A percentile compares a stretch with the other conserved stretches of the same genome.
Conservation (phyloP, 2,329 filamentous ascomycete genomes). For the Pseudodiploospora longispora region DNA sequence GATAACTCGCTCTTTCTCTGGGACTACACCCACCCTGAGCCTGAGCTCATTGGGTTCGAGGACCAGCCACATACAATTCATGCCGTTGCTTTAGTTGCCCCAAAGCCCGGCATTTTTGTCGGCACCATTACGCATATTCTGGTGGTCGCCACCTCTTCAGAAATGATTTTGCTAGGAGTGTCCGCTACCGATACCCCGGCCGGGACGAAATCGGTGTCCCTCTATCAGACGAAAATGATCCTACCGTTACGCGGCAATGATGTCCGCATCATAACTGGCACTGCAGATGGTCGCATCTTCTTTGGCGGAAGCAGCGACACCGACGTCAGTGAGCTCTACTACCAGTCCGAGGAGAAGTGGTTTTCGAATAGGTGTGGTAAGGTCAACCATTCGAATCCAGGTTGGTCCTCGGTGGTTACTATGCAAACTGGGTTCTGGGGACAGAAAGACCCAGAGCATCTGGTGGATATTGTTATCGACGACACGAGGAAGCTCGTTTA, state of each 20-base stretch:
- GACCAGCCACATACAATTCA: constrained; percentile 83
- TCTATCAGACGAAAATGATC: constrained; percentile 86
- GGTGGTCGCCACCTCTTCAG: constrained; percentile 76
- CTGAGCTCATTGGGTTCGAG: constrained; percentile 86
- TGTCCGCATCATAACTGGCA: constrained; percentile 71
- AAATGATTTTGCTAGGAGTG: constrained; percentile 85
- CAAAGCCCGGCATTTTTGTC: constrained; percentile 82
- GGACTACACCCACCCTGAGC: constrained; percentile 93
- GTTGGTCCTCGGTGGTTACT: constrained; percentile 57
- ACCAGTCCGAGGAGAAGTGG: constrained; percentile 96
- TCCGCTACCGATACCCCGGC: constrained; percentile 56
- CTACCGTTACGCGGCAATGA: constrained; percentile 68
- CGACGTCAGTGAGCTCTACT: constrained; percentile 88
- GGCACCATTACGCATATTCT: constrained; percentile 78
- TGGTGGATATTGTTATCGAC: constrained; percentile 77
- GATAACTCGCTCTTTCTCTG: constrained; percentile 95
- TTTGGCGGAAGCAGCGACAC: constrained; percentile 74
- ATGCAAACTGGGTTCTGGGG: constrained; percentile 43
- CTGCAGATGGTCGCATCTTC: constrained; percentile 84
- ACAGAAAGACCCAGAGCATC: constrained; percentile 49
- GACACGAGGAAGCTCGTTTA: constrained; percentile 85
- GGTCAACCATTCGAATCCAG: constrained; percentile 75
- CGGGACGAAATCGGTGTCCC: constrained; percentile 62
- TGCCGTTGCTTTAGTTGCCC: constrained; percentile 78
- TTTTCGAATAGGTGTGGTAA: constrained; percentile 83